A percentile compares a stretch with the other conserved stretches of the same genome.
phyloP scores from a whole-genome alignment of 257 asterid species.

The Euphrasia confusa region DNA sequence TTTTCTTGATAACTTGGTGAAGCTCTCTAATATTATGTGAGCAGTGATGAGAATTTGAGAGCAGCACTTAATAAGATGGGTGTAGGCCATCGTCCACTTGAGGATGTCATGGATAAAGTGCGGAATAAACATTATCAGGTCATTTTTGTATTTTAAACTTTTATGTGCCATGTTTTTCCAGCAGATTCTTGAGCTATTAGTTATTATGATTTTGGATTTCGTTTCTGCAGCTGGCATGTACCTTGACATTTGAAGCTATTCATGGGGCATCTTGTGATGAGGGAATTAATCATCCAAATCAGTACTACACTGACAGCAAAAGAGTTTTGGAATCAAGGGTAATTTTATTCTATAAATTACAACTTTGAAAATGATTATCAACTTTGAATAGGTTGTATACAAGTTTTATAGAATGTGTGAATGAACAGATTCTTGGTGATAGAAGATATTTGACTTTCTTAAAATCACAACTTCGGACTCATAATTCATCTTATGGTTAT shows the following conservation, averaged over 20 bases:
- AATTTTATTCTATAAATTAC: background rate
- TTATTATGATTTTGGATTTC: constrained; percentile 21
- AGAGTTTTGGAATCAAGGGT: constrained; percentile 56
- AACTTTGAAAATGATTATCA: background rate
- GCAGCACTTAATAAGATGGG: constrained; percentile 89
- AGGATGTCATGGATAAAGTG: constrained; percentile 76
- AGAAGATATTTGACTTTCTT: background rate
- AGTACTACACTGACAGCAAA: constrained; percentile 77
- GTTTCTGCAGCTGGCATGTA: constrained; percentile 77
- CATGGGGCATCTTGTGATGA: constrained; percentile 77
- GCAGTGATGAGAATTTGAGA: constrained; percentile 84
- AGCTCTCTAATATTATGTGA: constrained; percentile 29
- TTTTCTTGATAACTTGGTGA: constrained; percentile 17
- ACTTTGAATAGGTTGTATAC: constrained; percentile 2
- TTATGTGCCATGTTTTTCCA: constrained; percentile 9
- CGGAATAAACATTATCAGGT: constrained; percentile 91
- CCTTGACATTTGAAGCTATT: constrained; percentile 92
- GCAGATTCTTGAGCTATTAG: constrained; percentile 7
- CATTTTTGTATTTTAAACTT: constrained; percentile 15
- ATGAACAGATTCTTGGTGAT: background rate
- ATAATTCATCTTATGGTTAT: background rate
- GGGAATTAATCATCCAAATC: constrained; percentile 94
- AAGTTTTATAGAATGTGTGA: constrained; percentile 9
- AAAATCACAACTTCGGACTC: background rate
- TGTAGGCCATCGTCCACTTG: constrained; percentile 61